Base-by-base conservation (phyloP, 495 filamentous ascomycete genomes). In the Hyaloscypha finlandica region DNA sequence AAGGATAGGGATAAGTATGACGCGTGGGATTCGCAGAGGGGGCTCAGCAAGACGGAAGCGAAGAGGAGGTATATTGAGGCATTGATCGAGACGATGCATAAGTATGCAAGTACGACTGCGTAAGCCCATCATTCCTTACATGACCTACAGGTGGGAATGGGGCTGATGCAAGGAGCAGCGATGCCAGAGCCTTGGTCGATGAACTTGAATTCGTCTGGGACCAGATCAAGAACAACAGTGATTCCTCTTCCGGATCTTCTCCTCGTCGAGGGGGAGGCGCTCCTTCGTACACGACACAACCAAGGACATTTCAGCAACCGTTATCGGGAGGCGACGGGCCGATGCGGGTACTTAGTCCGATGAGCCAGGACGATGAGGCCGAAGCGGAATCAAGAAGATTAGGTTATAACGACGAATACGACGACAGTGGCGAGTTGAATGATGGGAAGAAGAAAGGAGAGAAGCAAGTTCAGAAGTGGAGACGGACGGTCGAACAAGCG, bases 161-260 rank as follows among this genome's bases (percentile, higher is more conserved):
- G 4, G n/a, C 61, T 63, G 35, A 63, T 33, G 55, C 35, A 54
- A 31, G 30, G 42, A 31, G 37, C 68, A 86, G 83, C 57, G 93
- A 97, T 77, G 92, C 91, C 3, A 83, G 92, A 52, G 92, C 93
- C 76, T 82, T 99, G 8, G 92, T 98, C 42, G 80, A 88, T n/a
- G 96, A 99, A 76, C 85, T 99, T 20, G 95, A 97, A 78, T 99
- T 97, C 73, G 93, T 99, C 55, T 99, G 95, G 95, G 92, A 97
- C 69, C 96, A 98, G 75, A 91, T 98, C 64, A 95, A 94, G 77
- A 90, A 85, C 62, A 97, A 96, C 71, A 84, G 84, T 30, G 80
- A 86, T 0, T 89, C 88, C 14, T 86, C 86, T 2, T 81, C 85
- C 2, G 78, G 77, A 8, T 84, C 80, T 8, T 84, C 85, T 1